Conservation (phyloP, 352 stramenopile species). For the Phytophthora colocasiae region DNA sequence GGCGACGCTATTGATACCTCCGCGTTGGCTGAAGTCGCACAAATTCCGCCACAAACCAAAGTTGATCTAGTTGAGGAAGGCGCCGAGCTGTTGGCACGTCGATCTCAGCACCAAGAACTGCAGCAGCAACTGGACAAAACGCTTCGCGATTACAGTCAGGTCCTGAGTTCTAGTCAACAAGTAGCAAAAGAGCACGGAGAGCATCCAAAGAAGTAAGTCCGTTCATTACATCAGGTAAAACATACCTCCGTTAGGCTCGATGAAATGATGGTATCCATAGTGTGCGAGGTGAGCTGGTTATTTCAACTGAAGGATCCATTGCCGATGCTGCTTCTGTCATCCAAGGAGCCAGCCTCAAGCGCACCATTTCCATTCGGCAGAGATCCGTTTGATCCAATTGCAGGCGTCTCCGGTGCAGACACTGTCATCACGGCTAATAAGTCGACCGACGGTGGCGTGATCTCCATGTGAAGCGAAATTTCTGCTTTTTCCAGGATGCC, state of each 20-base stretch:
- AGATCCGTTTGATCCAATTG: constrained; percentile 40
- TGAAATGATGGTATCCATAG: constrained; percentile 33
- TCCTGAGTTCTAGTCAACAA: constrained; percentile 26
- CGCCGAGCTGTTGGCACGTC: constrained; percentile 11
- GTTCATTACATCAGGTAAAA: constrained; percentile 44
- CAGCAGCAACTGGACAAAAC: constrained; percentile 48
- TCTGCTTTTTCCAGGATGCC: constrained; percentile 52
- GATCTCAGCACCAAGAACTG: constrained; percentile 46
- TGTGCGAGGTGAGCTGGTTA: constrained; percentile 11
- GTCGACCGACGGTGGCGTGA: constrained; percentile 60
- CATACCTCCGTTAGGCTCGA: constrained; percentile 25
- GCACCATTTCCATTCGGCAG: constrained; percentile 43
- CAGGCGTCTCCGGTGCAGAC: constrained; percentile 35
- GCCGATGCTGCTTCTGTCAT: constrained; percentile 42
- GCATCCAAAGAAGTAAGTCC: constrained; percentile 27
- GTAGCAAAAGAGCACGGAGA: constrained; percentile 5
- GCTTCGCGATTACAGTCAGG: constrained; percentile 43
- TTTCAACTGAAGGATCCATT: constrained; percentile 49
- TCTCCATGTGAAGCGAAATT: constrained; percentile 56
- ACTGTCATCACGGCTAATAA: constrained; percentile 72
- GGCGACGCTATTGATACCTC: constrained; percentile 1
- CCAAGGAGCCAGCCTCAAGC: constrained; percentile 29
- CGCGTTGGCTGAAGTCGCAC: constrained; percentile 2
- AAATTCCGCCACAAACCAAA: background rate
- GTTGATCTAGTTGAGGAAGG: constrained; percentile 2